A percentile compares a stretch with the other conserved stretches of the same genome.
phyloP scores from a whole-genome alignment of 331 rosid genomes.

The Acacia concinna region DNA sequence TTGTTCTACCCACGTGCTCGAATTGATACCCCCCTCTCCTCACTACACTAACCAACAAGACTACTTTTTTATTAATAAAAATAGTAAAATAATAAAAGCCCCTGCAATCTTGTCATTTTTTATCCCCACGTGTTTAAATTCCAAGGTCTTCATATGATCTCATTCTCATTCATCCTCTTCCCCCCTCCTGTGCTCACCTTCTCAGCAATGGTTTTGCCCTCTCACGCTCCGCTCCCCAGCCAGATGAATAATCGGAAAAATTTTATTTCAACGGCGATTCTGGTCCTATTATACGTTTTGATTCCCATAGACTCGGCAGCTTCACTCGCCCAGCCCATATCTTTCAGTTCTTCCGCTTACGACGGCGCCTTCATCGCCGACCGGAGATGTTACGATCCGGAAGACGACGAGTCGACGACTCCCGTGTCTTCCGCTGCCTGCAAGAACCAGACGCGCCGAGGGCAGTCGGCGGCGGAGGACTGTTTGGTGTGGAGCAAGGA shows the following conservation, averaged over 20 bases:
- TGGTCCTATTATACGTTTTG: background rate
- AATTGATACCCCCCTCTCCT: slow-evolving; percentile 4
- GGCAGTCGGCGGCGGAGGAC: background rate
- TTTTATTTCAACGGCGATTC: background rate
- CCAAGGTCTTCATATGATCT: background rate
- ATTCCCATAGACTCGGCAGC: background rate
- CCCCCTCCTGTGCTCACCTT: background rate
- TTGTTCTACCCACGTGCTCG: slow-evolving; percentile 35
- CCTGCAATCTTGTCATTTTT: background rate
- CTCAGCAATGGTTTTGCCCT: background rate
- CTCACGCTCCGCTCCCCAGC: background rate
- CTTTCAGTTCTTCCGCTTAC: slow-evolving; percentile 29
- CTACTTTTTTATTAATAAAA: background rate
- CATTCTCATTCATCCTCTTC: slow-evolving; percentile 36
- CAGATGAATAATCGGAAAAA: slow-evolving; percentile 28
- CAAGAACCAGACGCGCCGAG: slow-evolving; percentile 30
- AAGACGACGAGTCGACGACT: slow-evolving; percentile 4
- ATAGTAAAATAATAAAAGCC: background rate
- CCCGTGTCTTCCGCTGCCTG: background rate
- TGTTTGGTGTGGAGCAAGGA: slow-evolving; percentile 62
- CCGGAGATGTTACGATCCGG: slow-evolving; percentile 28
- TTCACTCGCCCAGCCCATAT: background rate
- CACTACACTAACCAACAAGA: background rate
- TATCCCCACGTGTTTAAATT: slow-evolving; percentile 64
- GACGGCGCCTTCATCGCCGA: slow-evolving; percentile 38